These are phyloP conservation scores for Xanthoceras sorbifolium DNA, from an alignment of 345 rosid genomes.

Conservation along the genomic window DNA sequence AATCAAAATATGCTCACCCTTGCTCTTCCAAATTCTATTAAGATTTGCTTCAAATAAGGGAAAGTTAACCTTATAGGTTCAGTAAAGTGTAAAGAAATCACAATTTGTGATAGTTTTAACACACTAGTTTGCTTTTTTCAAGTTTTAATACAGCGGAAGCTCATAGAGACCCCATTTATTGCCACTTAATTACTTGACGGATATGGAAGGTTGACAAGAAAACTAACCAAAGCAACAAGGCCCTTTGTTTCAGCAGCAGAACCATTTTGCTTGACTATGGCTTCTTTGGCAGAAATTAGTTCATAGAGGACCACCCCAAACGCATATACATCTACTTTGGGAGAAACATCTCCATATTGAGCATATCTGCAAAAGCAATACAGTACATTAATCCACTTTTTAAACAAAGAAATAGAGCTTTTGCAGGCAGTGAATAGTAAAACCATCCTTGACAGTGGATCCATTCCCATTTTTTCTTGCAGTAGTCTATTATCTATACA, in stretches of 20 bases:
- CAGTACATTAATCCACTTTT: constrained; percentile 1
- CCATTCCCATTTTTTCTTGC: neutral
- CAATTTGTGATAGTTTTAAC: neutral
- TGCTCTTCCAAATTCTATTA: neutral
- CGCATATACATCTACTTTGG: constrained; percentile 91
- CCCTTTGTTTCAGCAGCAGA: constrained; percentile 65
- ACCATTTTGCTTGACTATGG: constrained; percentile 64
- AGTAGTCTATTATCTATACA: neutral
- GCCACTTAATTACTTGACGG: constrained; percentile 1
- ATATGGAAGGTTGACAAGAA: constrained; percentile 17
- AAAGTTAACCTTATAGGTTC: neutral
- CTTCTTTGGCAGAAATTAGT: constrained; percentile 88
- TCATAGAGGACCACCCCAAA: constrained; percentile 97
- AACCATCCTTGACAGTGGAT: neutral
- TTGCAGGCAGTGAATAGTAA: neutral
- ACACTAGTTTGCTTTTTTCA: neutral
- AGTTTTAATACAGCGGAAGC: neutral
- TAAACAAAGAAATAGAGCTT: neutral
- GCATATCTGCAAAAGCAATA: constrained; percentile 62
- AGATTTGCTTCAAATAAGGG: neutral
- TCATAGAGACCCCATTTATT: neutral
- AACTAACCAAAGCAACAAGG: constrained; percentile 83
- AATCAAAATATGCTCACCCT: neutral
- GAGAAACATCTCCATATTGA: constrained; percentile 82
- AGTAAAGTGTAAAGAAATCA: neutral